Evolutionary conservation across 371 early-diverging fungal species (phyloP).

Genomic region (Batkoa obscura): DNA sequence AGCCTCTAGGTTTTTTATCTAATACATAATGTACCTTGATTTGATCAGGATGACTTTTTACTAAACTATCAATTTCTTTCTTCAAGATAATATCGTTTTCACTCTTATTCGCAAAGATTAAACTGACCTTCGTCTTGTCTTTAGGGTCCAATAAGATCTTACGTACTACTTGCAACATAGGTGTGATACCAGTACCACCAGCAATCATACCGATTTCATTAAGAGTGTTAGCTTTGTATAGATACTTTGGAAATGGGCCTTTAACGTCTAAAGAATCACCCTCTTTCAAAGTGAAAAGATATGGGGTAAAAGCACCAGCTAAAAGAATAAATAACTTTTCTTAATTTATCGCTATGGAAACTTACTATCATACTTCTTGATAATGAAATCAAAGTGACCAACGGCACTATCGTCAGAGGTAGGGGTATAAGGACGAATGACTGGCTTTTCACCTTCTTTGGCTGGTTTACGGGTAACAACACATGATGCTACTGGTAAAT

Average conservation of each 20-base stretch:
- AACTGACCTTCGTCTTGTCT: conserved; percentile 65
- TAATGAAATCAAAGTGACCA: conserved; percentile 69
- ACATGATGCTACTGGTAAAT: conserved; percentile 60
- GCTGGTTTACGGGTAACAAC: conserved; percentile 51
- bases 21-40: conserved; percentile 61
- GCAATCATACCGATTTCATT: conserved; percentile 66
- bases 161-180: conserved; percentile 66
- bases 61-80: conserved; percentile 51
- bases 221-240: conserved; percentile 50
- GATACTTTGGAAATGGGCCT: conserved; percentile 78
- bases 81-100: conserved; percentile 71
- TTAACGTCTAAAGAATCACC: conserved; percentile 75
- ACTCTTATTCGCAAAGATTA: conserved; percentile 74
- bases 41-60: conserved; percentile 47
- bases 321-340: conserved; percentile 1
- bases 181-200: conserved; percentile 91
- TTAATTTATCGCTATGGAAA: conserved; percentile 9
- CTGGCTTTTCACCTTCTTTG: conserved; percentile 35
- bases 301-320: conserved; percentile 12
- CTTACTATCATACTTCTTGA: conserved; percentile 49
- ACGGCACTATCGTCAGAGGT: conserved; percentile 40
- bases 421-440: conserved; percentile 86
- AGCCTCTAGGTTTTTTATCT: conserved; percentile 43
- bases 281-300: conserved; percentile 51
- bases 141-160: conserved; percentile 42